Percentiles rank a stretch among this genome's conserved stretches.
These are phyloP conservation scores for Murraya koenigii DNA, from an alignment of 345 rosid genomes.

Conservation along the genomic window DNA sequence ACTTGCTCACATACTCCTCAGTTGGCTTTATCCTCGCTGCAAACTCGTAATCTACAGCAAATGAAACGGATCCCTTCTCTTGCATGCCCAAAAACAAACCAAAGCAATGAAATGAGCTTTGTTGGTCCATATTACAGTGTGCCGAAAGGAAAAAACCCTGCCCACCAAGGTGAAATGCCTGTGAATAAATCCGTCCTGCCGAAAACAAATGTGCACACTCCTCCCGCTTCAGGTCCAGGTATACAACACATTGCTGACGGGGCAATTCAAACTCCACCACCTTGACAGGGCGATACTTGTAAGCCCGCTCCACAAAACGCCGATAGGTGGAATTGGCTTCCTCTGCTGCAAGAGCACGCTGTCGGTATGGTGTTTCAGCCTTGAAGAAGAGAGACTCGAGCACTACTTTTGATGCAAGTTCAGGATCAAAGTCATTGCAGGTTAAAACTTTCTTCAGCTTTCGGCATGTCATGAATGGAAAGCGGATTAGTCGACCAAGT, in stretches of 20 bases:
- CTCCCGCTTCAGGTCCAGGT: conserved; percentile 69
- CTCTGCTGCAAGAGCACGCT: conserved; percentile 43
- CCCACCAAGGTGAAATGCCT: conserved; percentile 72
- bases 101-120: conserved; percentile 53
- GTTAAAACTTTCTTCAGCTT: conserved; percentile 66
- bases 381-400: conserved; percentile 79
- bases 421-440: conserved; percentile 64
- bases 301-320: conserved; percentile 70
- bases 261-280: conserved; percentile 75
- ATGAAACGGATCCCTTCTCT: conserved; percentile 52
- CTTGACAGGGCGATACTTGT: conserved; percentile 67
- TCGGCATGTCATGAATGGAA: conserved; percentile 71
- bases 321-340: conserved; percentile 29
- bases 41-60: conserved; percentile 67
- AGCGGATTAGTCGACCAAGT: conserved; percentile 65
- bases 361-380: conserved; percentile 56
- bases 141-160: conserved; percentile 67
- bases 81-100: conserved; percentile 76
- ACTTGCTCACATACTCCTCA: conserved; percentile 49
- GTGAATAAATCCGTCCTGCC: conserved; percentile 55
- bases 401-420: conserved; percentile 55
- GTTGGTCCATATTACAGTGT: conserved; percentile 66
- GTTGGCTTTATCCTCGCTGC: conserved; percentile 68
- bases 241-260: conserved; percentile 63
- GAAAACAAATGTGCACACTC: conserved; percentile 61